phyloP scores from a whole-genome alignment of 2,329 filamentous ascomycete species.

The Neoascochyta sp. region DNA sequence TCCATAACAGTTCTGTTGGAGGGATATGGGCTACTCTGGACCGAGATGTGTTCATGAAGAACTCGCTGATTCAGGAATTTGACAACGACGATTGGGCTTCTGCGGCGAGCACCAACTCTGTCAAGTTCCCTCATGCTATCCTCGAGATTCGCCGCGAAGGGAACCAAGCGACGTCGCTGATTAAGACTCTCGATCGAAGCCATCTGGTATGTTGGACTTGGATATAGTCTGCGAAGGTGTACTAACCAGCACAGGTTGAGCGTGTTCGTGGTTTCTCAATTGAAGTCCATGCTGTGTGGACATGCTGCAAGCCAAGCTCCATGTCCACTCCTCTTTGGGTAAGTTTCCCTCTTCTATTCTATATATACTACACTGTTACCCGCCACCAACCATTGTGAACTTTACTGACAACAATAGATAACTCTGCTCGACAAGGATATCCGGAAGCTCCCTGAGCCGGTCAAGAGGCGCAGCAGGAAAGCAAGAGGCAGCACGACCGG shows the following conservation, averaged over 20 bases:
- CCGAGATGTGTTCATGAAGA: constrained; percentile 43
- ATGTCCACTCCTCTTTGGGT: constrained; percentile 50
- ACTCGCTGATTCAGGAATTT: constrained; percentile 24
- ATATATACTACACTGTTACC: too few relatives aligned
- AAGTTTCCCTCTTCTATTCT: constrained; percentile 4
- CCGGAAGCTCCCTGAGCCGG: constrained; percentile 48
- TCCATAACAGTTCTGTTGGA: constrained; percentile 43
- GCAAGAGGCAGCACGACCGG: constrained; percentile 19
- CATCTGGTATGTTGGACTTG: constrained; percentile 41
- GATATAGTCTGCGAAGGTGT: constrained; percentile 2
- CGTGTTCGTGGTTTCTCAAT: constrained; percentile 53
- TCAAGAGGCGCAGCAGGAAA: constrained; percentile 26
- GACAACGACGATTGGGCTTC: constrained; percentile 30
- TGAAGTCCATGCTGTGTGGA: constrained; percentile 52
- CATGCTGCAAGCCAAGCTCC: constrained; percentile 43
- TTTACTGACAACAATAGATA: too few relatives aligned
- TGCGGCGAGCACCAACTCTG: constrained; percentile 19
- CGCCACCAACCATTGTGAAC: too few relatives aligned
- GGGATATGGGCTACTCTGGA: constrained; percentile 51
- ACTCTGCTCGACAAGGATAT: constrained; percentile 50
- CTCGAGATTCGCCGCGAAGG: constrained; percentile 51
- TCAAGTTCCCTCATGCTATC: constrained; percentile 50
- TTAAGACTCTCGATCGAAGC: constrained; percentile 45
- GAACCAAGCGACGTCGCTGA: constrained; percentile 34
- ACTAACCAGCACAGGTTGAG: constrained; percentile 41